These are phyloP conservation scores for Thoreauomyces humboldtii DNA, from an alignment of 192 early-diverging fungal species.

Conservation along the genomic window DNA sequence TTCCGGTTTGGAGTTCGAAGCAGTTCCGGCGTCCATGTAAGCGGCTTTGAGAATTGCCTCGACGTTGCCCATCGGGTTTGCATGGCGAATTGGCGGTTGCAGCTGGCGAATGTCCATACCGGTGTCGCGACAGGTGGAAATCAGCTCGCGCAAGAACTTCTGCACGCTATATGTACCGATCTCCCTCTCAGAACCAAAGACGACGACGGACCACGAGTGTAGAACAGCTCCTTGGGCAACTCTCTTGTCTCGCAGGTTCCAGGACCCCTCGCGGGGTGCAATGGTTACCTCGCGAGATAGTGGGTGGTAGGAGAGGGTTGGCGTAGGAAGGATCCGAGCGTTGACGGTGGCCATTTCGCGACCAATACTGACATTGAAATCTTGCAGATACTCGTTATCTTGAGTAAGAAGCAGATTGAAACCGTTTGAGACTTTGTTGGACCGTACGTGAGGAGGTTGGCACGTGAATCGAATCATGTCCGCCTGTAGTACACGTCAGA, in stretches of 20 bases:
- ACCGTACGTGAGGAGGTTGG: conserved; percentile 75
- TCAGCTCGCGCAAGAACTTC: conserved; percentile 71
- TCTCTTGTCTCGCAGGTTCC: conserved; percentile 83
- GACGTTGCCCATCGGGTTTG: conserved; percentile 64
- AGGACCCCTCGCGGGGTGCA: conserved; percentile 68
- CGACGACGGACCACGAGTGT: conserved; percentile 76
- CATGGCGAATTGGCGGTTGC: conserved; percentile 57
- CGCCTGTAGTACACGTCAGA: too few relatives aligned
- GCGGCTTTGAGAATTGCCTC: conserved; percentile 64
- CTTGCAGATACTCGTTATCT: conserved; percentile 68
- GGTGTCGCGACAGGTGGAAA: conserved; percentile 69
- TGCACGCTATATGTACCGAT: conserved; percentile 51
- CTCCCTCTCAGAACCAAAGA: conserved; percentile 60
- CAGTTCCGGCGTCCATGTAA: conserved; percentile 65
- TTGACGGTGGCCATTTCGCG: conserved; percentile 67
- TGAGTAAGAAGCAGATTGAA: conserved; percentile 62
- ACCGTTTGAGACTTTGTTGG: conserved; percentile 74
- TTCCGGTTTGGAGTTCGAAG: conserved; percentile 65
- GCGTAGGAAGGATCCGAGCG: conserved; percentile 74
- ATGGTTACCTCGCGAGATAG: conserved; percentile 54
- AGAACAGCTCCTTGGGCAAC: conserved; percentile 72
- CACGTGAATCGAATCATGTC: conserved; percentile 96
- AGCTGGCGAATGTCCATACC: conserved; percentile 54
- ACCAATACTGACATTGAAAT: conserved; percentile 71
- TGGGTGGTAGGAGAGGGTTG: conserved; percentile 69